Evolutionary conservation across 345 rosid genomes (phyloP).

Genomic region (Raphanus sativus): DNA sequence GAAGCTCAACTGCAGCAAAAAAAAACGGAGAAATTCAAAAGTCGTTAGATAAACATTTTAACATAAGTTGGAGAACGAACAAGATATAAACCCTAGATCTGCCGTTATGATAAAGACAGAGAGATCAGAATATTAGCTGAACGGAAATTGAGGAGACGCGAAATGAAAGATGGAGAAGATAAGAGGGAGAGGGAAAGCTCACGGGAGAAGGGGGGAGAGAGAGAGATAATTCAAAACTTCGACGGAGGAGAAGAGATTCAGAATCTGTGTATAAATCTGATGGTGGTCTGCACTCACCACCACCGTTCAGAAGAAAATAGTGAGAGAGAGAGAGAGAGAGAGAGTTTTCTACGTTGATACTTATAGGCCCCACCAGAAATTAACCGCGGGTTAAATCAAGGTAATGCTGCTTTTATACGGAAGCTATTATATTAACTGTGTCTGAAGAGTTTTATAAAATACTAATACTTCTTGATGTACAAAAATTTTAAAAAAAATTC

Average conservation of each 20-base stretch:
- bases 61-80: neutral
- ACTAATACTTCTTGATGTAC: too few relatives aligned
- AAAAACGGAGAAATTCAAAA: conserved; percentile 9
- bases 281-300: conserved; percentile 23
- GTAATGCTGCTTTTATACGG: too few relatives aligned
- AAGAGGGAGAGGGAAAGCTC: too few relatives aligned
- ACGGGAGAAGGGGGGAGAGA: too few relatives aligned
- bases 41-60: neutral
- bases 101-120: conserved; percentile 4
- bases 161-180: too few relatives aligned
- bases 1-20: conserved; percentile 27
- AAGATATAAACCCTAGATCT: conserved; percentile 55
- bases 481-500: too few relatives aligned
- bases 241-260: conserved; percentile 38
- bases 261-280: neutral
- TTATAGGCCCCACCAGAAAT: conserved; percentile 29
- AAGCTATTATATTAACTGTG: too few relatives aligned
- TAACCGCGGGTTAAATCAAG: conserved; percentile 40
- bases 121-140: conserved; percentile 27
- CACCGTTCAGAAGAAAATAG: conserved; percentile 31
- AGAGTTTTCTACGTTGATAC: conserved; percentile 21
- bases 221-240: conserved; percentile 30
- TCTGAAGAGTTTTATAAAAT: too few relatives aligned
- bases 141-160: conserved; percentile 13
- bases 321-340: conserved; percentile 34